Evolutionary conservation across 805 yeast species (phyloP).

Genomic region (Cyberlindnera suaveolens): DNA sequence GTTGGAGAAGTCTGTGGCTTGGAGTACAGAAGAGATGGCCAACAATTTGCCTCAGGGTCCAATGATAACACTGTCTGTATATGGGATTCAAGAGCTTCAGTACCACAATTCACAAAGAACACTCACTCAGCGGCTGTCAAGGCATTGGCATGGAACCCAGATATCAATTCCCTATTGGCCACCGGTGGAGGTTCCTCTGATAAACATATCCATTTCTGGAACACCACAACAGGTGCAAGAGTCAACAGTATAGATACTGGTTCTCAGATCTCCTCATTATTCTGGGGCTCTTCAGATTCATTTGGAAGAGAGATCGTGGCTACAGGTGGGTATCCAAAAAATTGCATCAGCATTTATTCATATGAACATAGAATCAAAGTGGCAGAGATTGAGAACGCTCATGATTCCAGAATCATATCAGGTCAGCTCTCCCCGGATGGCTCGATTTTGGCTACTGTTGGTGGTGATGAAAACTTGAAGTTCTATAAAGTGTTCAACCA

Average conservation of each 20-base stretch:
- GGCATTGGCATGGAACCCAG: slow-evolving; percentile 93
- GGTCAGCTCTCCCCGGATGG: slow-evolving; percentile 89
- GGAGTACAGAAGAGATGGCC: slow-evolving; percentile 78
- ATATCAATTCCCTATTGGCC: slow-evolving; percentile 75
- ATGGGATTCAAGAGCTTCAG: slow-evolving; percentile 77
- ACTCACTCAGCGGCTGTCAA: slow-evolving; percentile 92
- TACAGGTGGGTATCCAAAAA: slow-evolving; percentile 90
- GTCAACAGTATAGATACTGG: slow-evolving; percentile 86
- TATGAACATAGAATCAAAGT: slow-evolving; percentile 83
- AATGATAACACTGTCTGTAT: slow-evolving; percentile 89
- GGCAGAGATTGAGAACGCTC: slow-evolving; percentile 82
- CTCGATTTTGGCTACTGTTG: slow-evolving; percentile 85
- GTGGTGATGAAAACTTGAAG: slow-evolving; percentile 93
- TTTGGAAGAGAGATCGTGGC: slow-evolving; percentile 82
- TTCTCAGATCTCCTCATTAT: slow-evolving; percentile 87
- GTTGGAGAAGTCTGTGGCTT: slow-evolving; percentile 90
- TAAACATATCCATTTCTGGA: slow-evolving; percentile 89
- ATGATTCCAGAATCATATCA: slow-evolving; percentile 79
- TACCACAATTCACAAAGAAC: slow-evolving; percentile 69
- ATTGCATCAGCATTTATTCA: slow-evolving; percentile 75
- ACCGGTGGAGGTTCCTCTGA: slow-evolving; percentile 96
- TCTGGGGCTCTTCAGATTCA: slow-evolving; percentile 79
- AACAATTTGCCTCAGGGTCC: slow-evolving; percentile 86
- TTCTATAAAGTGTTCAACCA: slow-evolving; percentile 87
- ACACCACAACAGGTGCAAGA: slow-evolving; percentile 82